These are phyloP conservation scores for Chimonanthus praecox DNA, from an alignment of 164 flowering plant genomes.

Conservation along the genomic window DNA sequence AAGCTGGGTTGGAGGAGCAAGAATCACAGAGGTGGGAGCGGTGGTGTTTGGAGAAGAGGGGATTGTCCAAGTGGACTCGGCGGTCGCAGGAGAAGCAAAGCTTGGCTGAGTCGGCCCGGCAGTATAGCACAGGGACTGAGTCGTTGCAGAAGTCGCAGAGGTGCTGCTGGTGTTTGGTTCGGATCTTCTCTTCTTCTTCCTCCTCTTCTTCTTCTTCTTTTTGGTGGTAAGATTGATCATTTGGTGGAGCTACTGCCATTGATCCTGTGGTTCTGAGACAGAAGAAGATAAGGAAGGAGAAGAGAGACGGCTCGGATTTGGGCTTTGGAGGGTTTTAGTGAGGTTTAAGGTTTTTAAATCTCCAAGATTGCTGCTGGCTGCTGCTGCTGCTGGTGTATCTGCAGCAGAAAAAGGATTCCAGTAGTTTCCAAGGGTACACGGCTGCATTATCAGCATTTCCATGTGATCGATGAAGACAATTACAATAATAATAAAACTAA, in stretches of 20 bases:
- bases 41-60: conserved; percentile 63
- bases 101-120: conserved; percentile 80
- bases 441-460: too few species aligned
- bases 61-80: conserved; percentile 67
- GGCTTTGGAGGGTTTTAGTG: not conserved
- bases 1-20: conserved; percentile 50
- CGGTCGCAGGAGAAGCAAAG: conserved; percentile 73
- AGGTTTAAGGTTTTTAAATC: not conserved
- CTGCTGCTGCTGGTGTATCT: not conserved
- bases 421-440: too few species aligned
- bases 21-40: conserved; percentile 64
- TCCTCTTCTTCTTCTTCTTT: not conserved
- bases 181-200: not conserved
- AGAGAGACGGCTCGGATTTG: not conserved
- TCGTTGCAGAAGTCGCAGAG: conserved; percentile 72
- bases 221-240: not conserved
- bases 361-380: not conserved
- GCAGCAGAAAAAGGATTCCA: not conserved
- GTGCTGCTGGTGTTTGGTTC: conserved; percentile 1
- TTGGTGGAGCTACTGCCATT: not conserved
- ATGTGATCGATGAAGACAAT: too few species aligned
- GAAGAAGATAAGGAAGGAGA: too few species aligned
- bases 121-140: conserved; percentile 54
- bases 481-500: too few species aligned
- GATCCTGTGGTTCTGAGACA: not conserved